A percentile compares a stretch with the other conserved stretches of the same genome.
Conservation (phyloP, 768 basidiomycete species). For the Xerocomellus intermedius region DNA sequence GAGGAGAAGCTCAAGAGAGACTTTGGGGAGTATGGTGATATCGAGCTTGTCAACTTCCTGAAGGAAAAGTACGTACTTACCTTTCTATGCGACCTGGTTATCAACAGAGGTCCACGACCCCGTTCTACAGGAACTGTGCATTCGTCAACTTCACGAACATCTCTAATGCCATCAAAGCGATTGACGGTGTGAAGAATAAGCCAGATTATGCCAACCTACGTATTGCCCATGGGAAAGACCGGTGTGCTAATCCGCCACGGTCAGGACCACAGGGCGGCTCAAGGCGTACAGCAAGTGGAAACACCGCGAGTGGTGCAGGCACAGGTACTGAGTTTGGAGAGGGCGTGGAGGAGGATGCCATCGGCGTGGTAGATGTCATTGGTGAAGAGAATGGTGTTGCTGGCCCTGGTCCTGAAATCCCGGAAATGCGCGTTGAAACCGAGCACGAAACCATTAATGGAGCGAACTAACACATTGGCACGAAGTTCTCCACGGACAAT, state of each 20-base stretch:
- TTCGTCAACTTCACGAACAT: conserved; percentile 97
- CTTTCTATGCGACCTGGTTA: conserved; percentile 2
- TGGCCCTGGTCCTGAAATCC: conserved; percentile 28
- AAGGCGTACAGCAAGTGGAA: conserved; percentile 47
- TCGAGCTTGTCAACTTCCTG: conserved; percentile 94
- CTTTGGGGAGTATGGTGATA: conserved; percentile 95
- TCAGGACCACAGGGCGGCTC: conserved; percentile 74
- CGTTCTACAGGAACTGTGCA: conserved; percentile 73
- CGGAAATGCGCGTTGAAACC: conserved; percentile 47
- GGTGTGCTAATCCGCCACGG: conserved; percentile 90
- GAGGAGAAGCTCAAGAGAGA: conserved; percentile 90
- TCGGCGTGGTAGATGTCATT: conserved; percentile 21
- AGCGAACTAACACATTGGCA: conserved; percentile 18
- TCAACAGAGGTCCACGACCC: background rate
- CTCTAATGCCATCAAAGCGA: conserved; percentile 96
- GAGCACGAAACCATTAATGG: conserved; percentile 27
- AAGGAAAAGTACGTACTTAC: conserved; percentile 80
- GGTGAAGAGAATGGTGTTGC: conserved; percentile 25
- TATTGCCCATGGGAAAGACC: conserved; percentile 93
- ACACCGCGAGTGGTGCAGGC: conserved; percentile 25
- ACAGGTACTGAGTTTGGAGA: conserved; percentile 19
- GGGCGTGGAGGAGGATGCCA: conserved; percentile 23
- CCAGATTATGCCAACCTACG: conserved; percentile 87
- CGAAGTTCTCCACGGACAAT: conserved; percentile 23
- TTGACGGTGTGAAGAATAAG: conserved; percentile 90